Percentiles rank a stretch among this genome's conserved stretches.
These are phyloP conservation scores for Haplosporangium sp. DNA, from an alignment of 371 early-diverging fungal genomes.

Conservation along the genomic window DNA sequence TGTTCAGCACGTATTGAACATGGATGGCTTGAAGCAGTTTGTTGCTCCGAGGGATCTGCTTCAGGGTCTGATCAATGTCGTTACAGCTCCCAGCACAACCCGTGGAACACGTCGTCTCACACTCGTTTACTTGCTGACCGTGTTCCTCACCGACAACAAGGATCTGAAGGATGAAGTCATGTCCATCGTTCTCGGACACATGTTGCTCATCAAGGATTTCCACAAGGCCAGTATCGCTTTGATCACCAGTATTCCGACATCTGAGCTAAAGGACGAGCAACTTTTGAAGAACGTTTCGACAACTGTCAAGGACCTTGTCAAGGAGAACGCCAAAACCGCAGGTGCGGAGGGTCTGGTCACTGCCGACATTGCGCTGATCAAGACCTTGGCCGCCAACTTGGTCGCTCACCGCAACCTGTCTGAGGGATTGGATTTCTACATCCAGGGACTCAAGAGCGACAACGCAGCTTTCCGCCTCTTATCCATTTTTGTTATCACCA, in stretches of 20 bases:
- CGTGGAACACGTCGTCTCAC: slow-evolving; percentile 42
- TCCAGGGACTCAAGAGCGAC: slow-evolving; percentile 40
- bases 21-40: slow-evolving; percentile 50
- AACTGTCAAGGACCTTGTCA: slow-evolving; percentile 34
- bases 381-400: slow-evolving; percentile 56
- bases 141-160: slow-evolving; percentile 38
- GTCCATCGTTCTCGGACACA: slow-evolving; percentile 42
- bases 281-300: slow-evolving; percentile 41
- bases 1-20: slow-evolving; percentile 48
- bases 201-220: slow-evolving; percentile 37
- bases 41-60: slow-evolving; percentile 41
- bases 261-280: slow-evolving; percentile 48
- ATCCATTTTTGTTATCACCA: slow-evolving; percentile 54
- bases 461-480: slow-evolving; percentile 32
- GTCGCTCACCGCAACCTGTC: slow-evolving; percentile 41
- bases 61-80: slow-evolving; percentile 30
- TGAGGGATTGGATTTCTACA: slow-evolving; percentile 28
- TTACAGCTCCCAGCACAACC: slow-evolving; percentile 31
- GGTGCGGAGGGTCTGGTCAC: slow-evolving; percentile 19
- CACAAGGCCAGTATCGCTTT: slow-evolving; percentile 42
- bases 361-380: slow-evolving; percentile 32
- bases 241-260: slow-evolving; percentile 47
- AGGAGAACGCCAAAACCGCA: slow-evolving; percentile 18
- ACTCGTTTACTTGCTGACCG: slow-evolving; percentile 52
- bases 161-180: slow-evolving; percentile 38